These are phyloP conservation scores for Backusella morwellensis DNA, from an alignment of 192 early-diverging fungal genomes.

Conservation along the genomic window DNA sequence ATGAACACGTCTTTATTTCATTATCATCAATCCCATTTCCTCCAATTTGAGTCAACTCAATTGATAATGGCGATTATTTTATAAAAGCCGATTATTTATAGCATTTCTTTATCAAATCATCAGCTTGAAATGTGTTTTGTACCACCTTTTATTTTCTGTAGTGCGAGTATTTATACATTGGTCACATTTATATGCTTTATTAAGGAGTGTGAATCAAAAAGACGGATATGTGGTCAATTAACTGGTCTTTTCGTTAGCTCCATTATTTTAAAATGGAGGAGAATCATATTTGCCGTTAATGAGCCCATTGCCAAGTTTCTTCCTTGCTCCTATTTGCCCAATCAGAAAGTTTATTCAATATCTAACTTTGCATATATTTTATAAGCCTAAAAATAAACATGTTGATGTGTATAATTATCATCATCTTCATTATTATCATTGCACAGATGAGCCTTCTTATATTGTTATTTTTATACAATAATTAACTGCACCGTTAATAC, in stretches of 20 bases:
- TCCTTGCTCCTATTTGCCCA: background rate
- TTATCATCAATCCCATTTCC: background rate
- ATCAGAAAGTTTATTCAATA: background rate
- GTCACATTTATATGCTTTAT: background rate
- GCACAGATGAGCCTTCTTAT: too few relatives aligned
- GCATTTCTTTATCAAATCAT: background rate
- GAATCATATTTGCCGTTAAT: conserved; percentile 1
- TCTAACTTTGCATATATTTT: background rate
- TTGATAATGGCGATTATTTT: background rate
- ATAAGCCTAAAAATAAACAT: background rate
- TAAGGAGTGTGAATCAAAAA: background rate
- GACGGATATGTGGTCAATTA: too few relatives aligned
- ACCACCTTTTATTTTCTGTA: background rate
- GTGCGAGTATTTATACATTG: background rate
- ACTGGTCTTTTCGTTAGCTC: too few relatives aligned
- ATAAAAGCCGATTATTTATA: background rate
- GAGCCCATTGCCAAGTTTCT: conserved; percentile 1
- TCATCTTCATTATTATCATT: too few relatives aligned
- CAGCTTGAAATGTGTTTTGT: background rate
- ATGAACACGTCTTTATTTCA: background rate
- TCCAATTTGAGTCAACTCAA: background rate
- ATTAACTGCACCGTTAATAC: too few relatives aligned
- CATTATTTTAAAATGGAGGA: background rate
- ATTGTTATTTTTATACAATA: too few relatives aligned
- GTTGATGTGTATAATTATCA: too few relatives aligned